phyloP scores from a whole-genome alignment of 73 alveolate species.

The Tetrahymena malaccensis region DNA sequence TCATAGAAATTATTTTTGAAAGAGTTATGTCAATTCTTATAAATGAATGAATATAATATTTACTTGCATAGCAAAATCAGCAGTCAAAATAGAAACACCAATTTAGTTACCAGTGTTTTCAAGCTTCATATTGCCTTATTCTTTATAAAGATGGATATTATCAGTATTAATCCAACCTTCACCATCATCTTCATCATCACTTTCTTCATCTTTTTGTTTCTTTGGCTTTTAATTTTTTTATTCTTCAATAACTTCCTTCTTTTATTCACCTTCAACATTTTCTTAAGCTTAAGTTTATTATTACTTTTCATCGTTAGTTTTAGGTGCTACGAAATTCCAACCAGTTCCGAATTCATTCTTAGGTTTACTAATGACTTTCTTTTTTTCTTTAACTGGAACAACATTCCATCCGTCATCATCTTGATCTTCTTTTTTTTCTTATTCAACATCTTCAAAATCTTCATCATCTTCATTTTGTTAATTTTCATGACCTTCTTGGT shows the following conservation, averaged over 20 bases:
- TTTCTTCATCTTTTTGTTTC: constrained; percentile 1
- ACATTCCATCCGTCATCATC: constrained; percentile 41
- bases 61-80: constrained; percentile 43
- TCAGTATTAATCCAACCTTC: constrained; percentile 37
- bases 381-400: neutral
- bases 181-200: constrained; percentile 25
- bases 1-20: no score
- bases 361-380: neutral
- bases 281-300: neutral
- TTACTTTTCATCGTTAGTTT: neutral
- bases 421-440: constrained; percentile 3
- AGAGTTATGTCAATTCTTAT: neutral
- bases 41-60: neutral
- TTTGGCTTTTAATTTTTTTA: neutral
- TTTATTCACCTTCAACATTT: neutral
- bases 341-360: neutral
- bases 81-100: constrained; percentile 15
- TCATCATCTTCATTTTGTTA: neutral
- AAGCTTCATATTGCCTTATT: neutral
- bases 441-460: neutral
- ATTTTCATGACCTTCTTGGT: neutral
- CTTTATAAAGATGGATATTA: constrained; percentile 3
- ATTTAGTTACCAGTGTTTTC: neutral
- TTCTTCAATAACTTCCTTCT: neutral
- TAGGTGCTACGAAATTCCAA: constrained; percentile 12